Conservation (phyloP, 345 rosid species). For the Pistacia atlantica region DNA sequence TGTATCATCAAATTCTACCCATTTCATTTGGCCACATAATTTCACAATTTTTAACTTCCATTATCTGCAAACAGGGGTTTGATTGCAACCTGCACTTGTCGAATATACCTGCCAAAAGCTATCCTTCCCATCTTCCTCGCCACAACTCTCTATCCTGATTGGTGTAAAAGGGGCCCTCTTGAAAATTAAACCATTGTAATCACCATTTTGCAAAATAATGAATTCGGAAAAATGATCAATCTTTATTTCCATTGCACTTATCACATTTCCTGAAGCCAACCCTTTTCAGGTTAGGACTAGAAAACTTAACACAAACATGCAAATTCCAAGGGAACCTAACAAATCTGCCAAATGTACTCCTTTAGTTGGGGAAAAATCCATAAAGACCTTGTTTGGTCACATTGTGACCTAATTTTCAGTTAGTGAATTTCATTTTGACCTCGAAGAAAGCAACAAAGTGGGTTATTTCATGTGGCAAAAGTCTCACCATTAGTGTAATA, state of each 20-base stretch:
- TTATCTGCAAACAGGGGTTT: neutral
- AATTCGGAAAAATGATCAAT: no score
- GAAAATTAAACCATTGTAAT: neutral
- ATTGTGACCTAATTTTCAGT: neutral
- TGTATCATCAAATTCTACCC: conserved; percentile 5
- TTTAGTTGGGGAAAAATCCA: no score
- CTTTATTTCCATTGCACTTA: no score
- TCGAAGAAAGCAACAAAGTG: neutral
- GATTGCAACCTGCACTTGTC: neutral
- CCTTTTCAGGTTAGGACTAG: neutral
- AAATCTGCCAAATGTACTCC: neutral
- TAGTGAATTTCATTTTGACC: neutral
- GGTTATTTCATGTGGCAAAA: neutral
- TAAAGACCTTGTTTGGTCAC: neutral
- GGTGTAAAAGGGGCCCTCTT: neutral
- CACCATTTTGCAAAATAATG: neutral
- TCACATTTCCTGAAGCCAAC: neutral
- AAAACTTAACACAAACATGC: neutral
- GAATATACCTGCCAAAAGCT: neutral
- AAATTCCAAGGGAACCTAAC: neutral
- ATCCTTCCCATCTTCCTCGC: neutral
- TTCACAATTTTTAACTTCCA: neutral
- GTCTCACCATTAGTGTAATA: neutral
- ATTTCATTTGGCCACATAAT: neutral
- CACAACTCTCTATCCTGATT: neutral